Evolutionary conservation across 1,139 yeast species (phyloP).

Genomic region (Yamadazyma aaseri): DNA sequence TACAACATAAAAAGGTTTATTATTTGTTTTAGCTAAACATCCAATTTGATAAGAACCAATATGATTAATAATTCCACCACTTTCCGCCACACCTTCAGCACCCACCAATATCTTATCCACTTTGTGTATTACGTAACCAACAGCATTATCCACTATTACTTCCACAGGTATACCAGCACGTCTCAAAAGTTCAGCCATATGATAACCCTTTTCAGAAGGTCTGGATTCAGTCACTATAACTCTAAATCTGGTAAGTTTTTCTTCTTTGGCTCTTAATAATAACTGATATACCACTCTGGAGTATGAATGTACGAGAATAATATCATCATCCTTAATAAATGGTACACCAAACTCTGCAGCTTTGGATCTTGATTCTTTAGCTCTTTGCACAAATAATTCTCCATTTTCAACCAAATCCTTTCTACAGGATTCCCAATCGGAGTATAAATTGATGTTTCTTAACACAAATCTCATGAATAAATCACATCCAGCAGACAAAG

Average conservation of each 20-base stretch:
- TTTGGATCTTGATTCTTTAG: conserved; percentile 83
- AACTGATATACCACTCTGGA: conserved; percentile 87
- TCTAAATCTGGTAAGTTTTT: conserved; percentile 73
- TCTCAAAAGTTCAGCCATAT: conserved; percentile 68
- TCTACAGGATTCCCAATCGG: conserved; percentile 96
- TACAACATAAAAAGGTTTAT: conserved; percentile 91
- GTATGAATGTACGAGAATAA: conserved; percentile 83
- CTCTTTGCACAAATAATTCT: conserved; percentile 84
- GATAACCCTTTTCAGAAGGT: conserved; percentile 77
- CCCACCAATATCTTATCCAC: conserved; percentile 94
- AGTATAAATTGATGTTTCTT: conserved; percentile 81
- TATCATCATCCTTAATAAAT: conserved; percentile 91
- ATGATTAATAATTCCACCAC: conserved; percentile 96
- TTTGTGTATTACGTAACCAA: conserved; percentile 87
- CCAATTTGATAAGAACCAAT: conserved; percentile 96
- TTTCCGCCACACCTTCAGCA: conserved; percentile 98
- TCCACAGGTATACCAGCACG: conserved; percentile 88
- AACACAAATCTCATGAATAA: conserved; percentile 90
- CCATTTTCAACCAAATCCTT: conserved; percentile 91
- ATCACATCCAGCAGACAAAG: conserved; percentile 96
- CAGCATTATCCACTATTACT: conserved; percentile 88
- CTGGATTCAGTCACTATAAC: conserved; percentile 93
- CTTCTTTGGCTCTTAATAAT: conserved; percentile 68
- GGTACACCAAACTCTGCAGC: conserved; percentile 88
- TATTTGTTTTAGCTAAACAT: conserved; percentile 84